Conservation (phyloP, 768 basidiomycete species). For the Boletus sensibilis region DNA sequence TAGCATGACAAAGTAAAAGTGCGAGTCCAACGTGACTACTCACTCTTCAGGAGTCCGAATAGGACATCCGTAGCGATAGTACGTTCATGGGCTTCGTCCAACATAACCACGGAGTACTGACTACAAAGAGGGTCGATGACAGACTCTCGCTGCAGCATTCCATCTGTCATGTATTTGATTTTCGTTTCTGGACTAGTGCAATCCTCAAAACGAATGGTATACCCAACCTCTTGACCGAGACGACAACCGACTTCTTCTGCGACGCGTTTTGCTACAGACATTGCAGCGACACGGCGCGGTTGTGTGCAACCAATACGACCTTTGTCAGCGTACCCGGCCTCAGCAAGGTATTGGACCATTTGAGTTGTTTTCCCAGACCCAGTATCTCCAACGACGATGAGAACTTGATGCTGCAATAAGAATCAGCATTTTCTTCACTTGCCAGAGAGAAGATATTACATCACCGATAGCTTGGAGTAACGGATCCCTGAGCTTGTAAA, state of each 20-base stretch:
- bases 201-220: conserved; percentile 99
- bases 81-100: conserved; percentile 98
- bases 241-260: conserved; percentile 98
- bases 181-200: conserved; percentile 97
- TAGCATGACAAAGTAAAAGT: conserved; percentile 14
- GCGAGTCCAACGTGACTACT: conserved; percentile 9
- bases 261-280: conserved; percentile 99
- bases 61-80: conserved; percentile 98
- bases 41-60: conserved; percentile 85
- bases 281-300: conserved; percentile 97
- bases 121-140: conserved; percentile 93
- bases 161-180: conserved; percentile 99
- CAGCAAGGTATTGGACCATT: conserved; percentile 98
- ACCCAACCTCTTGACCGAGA: conserved; percentile 96
- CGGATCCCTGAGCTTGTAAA: conserved; percentile 91
- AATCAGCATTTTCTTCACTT: conserved; percentile 16
- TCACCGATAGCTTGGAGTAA: conserved; percentile 87
- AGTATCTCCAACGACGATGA: conserved; percentile 98
- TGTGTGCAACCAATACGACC: conserved; percentile 97
- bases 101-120: conserved; percentile 92
- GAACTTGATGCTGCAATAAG: conserved; percentile 65
- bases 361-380: conserved; percentile 99
- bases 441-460: conserved; percentile 44
- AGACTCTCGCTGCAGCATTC: conserved; percentile 97
- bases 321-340: conserved; percentile 87